Evolutionary conservation across 306 rosid species (phyloP), one percentile per base, ranked within the genome.

Genomic region (Acacia acuminata): DNA sequence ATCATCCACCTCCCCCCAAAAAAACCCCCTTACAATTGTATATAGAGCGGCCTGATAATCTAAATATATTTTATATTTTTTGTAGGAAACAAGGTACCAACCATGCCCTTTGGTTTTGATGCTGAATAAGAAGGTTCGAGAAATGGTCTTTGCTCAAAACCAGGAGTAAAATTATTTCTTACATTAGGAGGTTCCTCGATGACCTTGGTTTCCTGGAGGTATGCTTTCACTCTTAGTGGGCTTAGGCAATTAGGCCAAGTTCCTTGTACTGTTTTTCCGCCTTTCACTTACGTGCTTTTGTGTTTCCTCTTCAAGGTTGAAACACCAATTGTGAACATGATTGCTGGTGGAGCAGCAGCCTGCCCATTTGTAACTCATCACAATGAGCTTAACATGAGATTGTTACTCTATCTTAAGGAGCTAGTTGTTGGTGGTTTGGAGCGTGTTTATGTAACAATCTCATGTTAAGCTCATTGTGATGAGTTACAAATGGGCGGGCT

Each of bases 301-400:
- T 61, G n/a, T 24, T n/a, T 7, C 34, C 36, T 53, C 81, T 76
- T 45, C 75, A 77, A 96, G 99, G 99, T 96, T 78, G 99, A 96
- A 90, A 94, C 99, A 48, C 99, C 99, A 48, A 96, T 96, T 97
- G 90, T 96, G 99, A 96, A 93, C 84, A 93, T 91, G 97, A 93
- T 93, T 87, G 90, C 99, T 64, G 98, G 98, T 81, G 99, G 98
- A 78, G 99, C 98, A 72, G 97, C 98, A 36, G 99, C 99, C 32
- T 92, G 94, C 58, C 99, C 99, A 12, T 92, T 96, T 87, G 93
- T 89, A 24, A 96, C 99, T 34, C 92, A 89, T 84, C 99, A 96
- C 84, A 96, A 96, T 80, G 98, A 96, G 0, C 96, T 96, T 53
- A 91, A 94, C 88, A 91, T 94, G 99, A 90, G 82, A 65, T 84